These are phyloP conservation scores for Salvia rosmarinus DNA, from an alignment of 257 asterid species.

Conservation along the genomic window DNA sequence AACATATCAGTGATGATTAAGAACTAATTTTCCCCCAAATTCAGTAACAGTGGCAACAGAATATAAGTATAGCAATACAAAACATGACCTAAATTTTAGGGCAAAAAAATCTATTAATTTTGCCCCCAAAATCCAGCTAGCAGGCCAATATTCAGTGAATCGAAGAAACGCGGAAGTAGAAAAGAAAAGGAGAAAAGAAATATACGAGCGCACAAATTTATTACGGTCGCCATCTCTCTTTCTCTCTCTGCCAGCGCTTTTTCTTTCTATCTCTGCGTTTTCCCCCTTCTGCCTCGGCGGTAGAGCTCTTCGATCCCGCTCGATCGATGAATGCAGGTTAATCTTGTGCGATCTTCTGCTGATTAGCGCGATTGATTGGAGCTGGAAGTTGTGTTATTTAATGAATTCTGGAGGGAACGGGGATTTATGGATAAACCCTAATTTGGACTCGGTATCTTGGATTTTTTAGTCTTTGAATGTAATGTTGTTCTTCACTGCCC, in stretches of 20 bases:
- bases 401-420: slow-evolving; percentile 29
- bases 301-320: slow-evolving; percentile 51
- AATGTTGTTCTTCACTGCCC: slow-evolving; percentile 26
- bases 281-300: slow-evolving; percentile 5
- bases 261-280: slow-evolving; percentile 33
- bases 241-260: slow-evolving; percentile 28
- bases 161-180: slow-evolving; percentile 25
- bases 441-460: slow-evolving; percentile 45
- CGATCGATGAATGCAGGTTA: slow-evolving; percentile 60
- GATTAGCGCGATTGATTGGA: slow-evolving; percentile 34
- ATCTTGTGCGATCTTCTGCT: slow-evolving; percentile 13
- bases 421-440: slow-evolving; percentile 57
- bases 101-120: slow-evolving; percentile 24
- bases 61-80: neutral
- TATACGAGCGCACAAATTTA: slow-evolving; percentile 21
- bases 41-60: neutral
- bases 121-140: slow-evolving; percentile 33
- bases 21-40: neutral
- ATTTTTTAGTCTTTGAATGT: slow-evolving; percentile 42
- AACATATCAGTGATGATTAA: neutral
- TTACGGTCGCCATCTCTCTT: slow-evolving; percentile 35
- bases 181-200: neutral
- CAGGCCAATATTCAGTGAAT: slow-evolving; percentile 29
- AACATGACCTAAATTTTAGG: slow-evolving; percentile 34
- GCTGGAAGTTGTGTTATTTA: slow-evolving; percentile 23